phyloP scores from a whole-genome alignment of 2,329 filamentous ascomycete genomes.

The Hypoxylon sp. region DNA sequence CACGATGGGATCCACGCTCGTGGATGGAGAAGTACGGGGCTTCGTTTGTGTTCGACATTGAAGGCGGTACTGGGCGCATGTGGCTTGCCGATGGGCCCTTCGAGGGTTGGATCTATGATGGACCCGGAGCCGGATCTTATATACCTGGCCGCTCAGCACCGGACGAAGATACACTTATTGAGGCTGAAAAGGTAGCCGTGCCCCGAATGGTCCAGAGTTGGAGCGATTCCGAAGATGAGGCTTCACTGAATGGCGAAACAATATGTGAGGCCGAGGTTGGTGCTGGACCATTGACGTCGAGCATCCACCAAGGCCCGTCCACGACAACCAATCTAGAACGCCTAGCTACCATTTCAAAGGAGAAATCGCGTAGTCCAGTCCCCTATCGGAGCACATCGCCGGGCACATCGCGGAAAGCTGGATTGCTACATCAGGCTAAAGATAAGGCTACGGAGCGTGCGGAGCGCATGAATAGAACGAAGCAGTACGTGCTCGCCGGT shows the following conservation, averaged over 20 bases:
- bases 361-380: not conserved
- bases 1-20: slow-evolving; percentile 27
- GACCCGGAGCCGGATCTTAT: slow-evolving; percentile 38
- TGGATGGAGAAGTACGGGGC: slow-evolving; percentile 37
- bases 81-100: slow-evolving; percentile 45
- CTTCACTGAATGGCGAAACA: not conserved
- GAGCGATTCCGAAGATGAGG: slow-evolving; percentile 1
- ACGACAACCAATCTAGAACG: not conserved
- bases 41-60: slow-evolving; percentile 14
- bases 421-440: not conserved
- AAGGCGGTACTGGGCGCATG: not conserved
- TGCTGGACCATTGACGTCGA: not conserved
- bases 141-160: slow-evolving; percentile 37
- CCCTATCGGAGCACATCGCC: not conserved
- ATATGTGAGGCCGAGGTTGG: not conserved
- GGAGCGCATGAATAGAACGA: slow-evolving; percentile 29
- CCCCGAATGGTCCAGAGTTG: not conserved
- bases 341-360: not conserved
- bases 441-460: slow-evolving; percentile 13
- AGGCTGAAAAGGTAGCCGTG: slow-evolving; percentile 34
- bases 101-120: slow-evolving; percentile 42
- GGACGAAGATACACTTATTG: slow-evolving; percentile 29
- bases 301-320: not conserved
- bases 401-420: not conserved
- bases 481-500: slow-evolving; percentile 33